Evolutionary conservation across 768 basidiomycete species (phyloP).

Genomic region (Suillus occidentalis): DNA sequence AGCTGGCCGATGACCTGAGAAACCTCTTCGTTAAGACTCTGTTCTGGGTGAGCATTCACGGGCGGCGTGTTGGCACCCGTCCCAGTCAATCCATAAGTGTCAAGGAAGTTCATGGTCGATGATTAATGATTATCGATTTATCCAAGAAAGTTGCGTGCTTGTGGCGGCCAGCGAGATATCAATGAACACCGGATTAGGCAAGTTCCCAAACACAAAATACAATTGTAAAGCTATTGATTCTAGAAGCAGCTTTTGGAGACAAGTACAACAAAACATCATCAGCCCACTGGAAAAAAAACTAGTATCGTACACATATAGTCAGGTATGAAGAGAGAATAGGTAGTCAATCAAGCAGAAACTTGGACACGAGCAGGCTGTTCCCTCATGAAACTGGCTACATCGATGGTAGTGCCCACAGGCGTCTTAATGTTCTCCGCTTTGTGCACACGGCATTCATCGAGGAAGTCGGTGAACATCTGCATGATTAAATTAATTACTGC

Average conservation of each 20-base stretch:
- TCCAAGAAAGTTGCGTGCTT: background rate
- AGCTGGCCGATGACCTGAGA: constrained; percentile 86
- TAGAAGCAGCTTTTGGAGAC: background rate
- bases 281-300: background rate
- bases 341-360: constrained; percentile 28
- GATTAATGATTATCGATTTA: constrained; percentile 1
- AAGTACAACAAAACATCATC: background rate
- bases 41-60: constrained; percentile 42
- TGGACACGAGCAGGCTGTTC: constrained; percentile 23
- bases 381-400: constrained; percentile 21
- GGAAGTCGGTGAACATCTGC: constrained; percentile 94
- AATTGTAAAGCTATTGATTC: background rate
- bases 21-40: constrained; percentile 81
- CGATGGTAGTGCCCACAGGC: constrained; percentile 15
- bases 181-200: constrained; percentile 9
- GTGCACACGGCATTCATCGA: constrained; percentile 72
- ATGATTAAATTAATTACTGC: background rate
- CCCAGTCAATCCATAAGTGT: constrained; percentile 58
- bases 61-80: constrained; percentile 48
- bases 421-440: constrained; percentile 37
- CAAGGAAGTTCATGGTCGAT: constrained; percentile 68
- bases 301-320: constrained; percentile 18
- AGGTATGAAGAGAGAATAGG: constrained; percentile 1
- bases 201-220: background rate
- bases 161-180: background rate